phyloP scores from a whole-genome alignment of 2,329 filamentous ascomycete species.

The Aspergillus tanneri region DNA sequence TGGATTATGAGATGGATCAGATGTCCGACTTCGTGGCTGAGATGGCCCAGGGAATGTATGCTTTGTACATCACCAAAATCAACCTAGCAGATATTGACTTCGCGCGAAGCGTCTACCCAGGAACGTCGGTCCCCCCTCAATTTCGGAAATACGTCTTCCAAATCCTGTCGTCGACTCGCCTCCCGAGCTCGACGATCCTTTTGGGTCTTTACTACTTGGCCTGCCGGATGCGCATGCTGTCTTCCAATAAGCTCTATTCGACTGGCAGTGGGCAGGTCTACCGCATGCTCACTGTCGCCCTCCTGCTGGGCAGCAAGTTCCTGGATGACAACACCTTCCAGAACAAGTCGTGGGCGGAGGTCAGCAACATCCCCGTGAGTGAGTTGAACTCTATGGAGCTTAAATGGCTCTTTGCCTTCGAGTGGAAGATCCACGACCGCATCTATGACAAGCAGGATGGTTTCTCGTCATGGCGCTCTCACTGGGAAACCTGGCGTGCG shows the following conservation, averaged over 20 bases:
- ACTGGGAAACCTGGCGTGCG: conserved; percentile 64
- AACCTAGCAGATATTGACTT: conserved; percentile 63
- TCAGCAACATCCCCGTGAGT: conserved; percentile 80
- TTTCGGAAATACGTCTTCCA: conserved; percentile 92
- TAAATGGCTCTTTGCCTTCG: conserved; percentile 80
- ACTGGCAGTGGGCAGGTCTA: conserved; percentile 70
- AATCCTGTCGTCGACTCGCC: conserved; percentile 82
- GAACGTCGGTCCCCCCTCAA: conserved; percentile 62
- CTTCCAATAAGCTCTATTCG: conserved; percentile 55
- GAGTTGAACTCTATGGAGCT: conserved; percentile 85
- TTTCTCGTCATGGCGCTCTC: conserved; percentile 63
- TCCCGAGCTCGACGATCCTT: conserved; percentile 87
- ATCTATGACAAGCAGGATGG: conserved; percentile 70
- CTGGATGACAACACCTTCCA: conserved; percentile 97
- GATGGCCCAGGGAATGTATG: conserved; percentile 75
- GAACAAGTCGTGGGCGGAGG: conserved; percentile 94
- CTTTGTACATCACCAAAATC: conserved; percentile 55
- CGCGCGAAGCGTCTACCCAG: conserved; percentile 62
- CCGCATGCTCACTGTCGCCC: conserved; percentile 78
- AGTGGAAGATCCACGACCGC: conserved; percentile 84
- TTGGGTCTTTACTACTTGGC: conserved; percentile 87
- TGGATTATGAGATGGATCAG: conserved; percentile 94
- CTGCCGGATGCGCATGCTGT: conserved; percentile 75
- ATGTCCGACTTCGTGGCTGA: conserved; percentile 96
- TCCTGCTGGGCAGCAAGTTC: conserved; percentile 91